Base-by-base conservation (phyloP, 2,329 filamentous ascomycete species). In the Fragosphaeria purpurea region DNA sequence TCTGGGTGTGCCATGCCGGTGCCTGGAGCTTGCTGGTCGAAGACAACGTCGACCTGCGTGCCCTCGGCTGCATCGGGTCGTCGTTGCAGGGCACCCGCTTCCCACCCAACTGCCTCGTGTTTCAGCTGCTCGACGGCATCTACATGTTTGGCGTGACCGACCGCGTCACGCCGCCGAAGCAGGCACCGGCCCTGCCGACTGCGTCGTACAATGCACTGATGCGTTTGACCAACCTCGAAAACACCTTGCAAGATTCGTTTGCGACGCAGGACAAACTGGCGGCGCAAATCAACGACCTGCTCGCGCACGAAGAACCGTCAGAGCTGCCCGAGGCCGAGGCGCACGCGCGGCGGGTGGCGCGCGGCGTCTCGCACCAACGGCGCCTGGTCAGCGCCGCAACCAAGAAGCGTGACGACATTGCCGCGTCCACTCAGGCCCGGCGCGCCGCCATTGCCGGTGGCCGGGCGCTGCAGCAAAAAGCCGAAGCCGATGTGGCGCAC, bases 161-260 rank as follows among this genome's bases (percentile, higher is more conserved):
- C 44, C 69, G 67, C 51, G 63, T 67, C 7, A n/a, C 13, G 9
- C 69, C 73, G 4, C 76, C 78, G 1, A 80, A 77, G 55, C 69
- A 77, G 31, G 73, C 75, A 6, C 65, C 73, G 1, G 58, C 70
- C 3, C 63, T 77, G 0, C 70, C 77, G 0, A 89, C 85, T 0
- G 89, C 88, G 0, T 89, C 89, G 0, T 96, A 95, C 64, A 89
- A 88, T 61, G 81, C 86, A 2, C 72, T 97, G 22, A 91, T 96
- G 83, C 84, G 86, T 53, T 74, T 97, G 9, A 84, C 87, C 6
- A 95, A 90, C 52, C 74, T 97, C 12, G 88, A 95, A 55, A 87
- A 86, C 62, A 95, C 89, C 50, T 87, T 96, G 31, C 88, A 94
- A 62, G 91, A 97, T 65, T 89, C 89, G 1, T 70, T 95, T 8